Percentiles rank a stretch among this genome's conserved stretches.
Evolutionary conservation across 495 filamentous ascomycete genomes (phyloP).

Genomic region (Xylaria acuta): DNA sequence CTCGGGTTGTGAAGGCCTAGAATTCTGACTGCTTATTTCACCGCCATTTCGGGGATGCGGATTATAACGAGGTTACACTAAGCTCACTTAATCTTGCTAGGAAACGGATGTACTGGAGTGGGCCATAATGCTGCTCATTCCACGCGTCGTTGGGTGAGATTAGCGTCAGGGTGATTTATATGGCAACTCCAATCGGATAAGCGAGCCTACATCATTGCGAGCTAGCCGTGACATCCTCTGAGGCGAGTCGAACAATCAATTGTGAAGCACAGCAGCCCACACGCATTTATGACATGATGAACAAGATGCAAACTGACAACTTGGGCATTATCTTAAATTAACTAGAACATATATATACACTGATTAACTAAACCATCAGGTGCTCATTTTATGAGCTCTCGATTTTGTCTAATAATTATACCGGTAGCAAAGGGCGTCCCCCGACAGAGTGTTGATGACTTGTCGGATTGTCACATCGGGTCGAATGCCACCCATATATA

Average conservation of each 20-base stretch:
- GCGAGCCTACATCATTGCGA: background rate
- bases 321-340: conserved; percentile 1
- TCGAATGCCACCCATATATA: conserved; percentile 35
- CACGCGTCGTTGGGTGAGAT: no score
- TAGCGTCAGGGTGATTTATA: background rate
- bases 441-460: conserved; percentile 40
- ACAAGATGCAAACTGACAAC: background rate
- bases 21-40: background rate
- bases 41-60: background rate
- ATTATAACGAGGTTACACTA: background rate
- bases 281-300: background rate
- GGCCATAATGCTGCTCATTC: background rate
- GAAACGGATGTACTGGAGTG: background rate
- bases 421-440: conserved; percentile 40
- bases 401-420: conserved; percentile 37
- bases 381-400: background rate
- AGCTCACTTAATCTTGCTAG: background rate
- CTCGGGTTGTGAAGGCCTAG: background rate
- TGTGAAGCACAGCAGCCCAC: background rate
- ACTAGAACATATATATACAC: conserved; percentile 4
- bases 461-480: conserved; percentile 38
- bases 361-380: background rate
- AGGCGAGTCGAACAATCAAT: background rate
- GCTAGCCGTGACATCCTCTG: background rate
- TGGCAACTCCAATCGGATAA: background rate